These are phyloP conservation scores for Juglanconis oblonga DNA, from an alignment of 2,329 filamentous ascomycete species.

Conservation along the genomic window DNA sequence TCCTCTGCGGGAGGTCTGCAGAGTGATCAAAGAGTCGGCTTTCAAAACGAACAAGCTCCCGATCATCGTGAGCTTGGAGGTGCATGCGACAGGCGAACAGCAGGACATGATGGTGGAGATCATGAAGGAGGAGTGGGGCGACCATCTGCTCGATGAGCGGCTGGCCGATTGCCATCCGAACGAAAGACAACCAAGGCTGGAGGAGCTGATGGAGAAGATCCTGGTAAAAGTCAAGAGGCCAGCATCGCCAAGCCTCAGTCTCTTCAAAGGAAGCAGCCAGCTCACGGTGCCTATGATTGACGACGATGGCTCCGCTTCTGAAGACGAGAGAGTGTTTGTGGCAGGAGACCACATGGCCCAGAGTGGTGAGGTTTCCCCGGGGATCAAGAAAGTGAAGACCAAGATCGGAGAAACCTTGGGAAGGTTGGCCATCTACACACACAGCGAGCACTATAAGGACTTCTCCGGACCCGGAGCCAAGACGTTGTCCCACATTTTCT, in stretches of 20 bases:
- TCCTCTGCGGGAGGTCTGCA: constrained; percentile 82
- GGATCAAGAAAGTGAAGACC: constrained; percentile 51
- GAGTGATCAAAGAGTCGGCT: constrained; percentile 72
- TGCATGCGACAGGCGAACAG: constrained; percentile 78
- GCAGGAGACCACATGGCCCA: constrained; percentile 12
- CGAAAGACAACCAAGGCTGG: constrained; percentile 64
- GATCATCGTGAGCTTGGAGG: constrained; percentile 87
- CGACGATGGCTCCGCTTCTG: constrained; percentile 40
- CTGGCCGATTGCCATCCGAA: constrained; percentile 49
- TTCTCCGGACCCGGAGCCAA: constrained; percentile 64
- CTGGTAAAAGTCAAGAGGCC: constrained; percentile 75
- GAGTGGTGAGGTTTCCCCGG: constrained; percentile 12
- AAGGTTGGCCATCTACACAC: constrained; percentile 78
- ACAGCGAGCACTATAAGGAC: constrained; percentile 74
- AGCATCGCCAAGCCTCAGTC: constrained; percentile 23
- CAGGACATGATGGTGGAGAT: constrained; percentile 92
- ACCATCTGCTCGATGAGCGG: constrained; percentile 63
- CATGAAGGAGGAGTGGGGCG: constrained; percentile 85
- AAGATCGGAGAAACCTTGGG: constrained; percentile 69
- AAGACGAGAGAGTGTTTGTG: constrained; percentile 36
- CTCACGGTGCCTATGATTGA: constrained; percentile 34
- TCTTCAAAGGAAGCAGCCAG: constrained; percentile 24
- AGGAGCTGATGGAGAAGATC: constrained; percentile 74
- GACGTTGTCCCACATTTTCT: constrained; percentile 72
- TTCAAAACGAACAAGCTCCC: constrained; percentile 76